A percentile compares a stretch with the other conserved stretches of the same genome.
Evolutionary conservation across 208 protist species (phyloP).

Genomic region (Trypanosoma theileri): DNA sequence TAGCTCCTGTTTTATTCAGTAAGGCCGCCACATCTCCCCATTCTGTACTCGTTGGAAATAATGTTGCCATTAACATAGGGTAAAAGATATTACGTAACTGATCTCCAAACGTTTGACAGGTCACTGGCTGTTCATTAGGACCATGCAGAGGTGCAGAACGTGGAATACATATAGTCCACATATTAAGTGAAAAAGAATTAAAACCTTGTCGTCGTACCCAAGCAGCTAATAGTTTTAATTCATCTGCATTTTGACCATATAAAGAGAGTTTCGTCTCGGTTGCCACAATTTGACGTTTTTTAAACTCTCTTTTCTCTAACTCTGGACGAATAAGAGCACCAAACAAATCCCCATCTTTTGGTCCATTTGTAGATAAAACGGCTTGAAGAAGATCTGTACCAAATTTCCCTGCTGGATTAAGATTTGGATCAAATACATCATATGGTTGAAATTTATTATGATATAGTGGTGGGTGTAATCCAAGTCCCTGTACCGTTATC

Average conservation of each 20-base stretch:
- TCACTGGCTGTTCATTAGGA: conserved; percentile 49
- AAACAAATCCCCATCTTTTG: conserved; percentile 75
- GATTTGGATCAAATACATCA: conserved; percentile 67
- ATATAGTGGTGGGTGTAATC: conserved; percentile 81
- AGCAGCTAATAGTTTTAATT: conserved; percentile 63
- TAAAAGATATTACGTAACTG: conserved; percentile 96
- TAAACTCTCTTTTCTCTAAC: conserved; percentile 79
- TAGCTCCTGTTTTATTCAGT: conserved; percentile 93
- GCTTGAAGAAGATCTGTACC: conserved; percentile 73
- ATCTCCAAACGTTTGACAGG: conserved; percentile 62
- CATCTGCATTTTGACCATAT: conserved; percentile 69
- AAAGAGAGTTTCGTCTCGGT: conserved; percentile 75
- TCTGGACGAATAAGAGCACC: conserved; percentile 76
- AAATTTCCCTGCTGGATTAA: conserved; percentile 75
- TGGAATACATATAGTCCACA: conserved; percentile 69
- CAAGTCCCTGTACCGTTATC: conserved; percentile 85
- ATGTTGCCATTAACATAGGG: conserved; percentile 97
- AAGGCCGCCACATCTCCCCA: conserved; percentile 93
- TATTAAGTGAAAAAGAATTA: conserved; percentile 74
- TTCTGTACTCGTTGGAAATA: conserved; percentile 77
- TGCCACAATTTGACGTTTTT: conserved; percentile 50
- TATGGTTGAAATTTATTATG: conserved; percentile 85
- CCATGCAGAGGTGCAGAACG: conserved; percentile 33
- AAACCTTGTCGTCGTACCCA: conserved; percentile 86
- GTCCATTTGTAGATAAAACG: conserved; percentile 67